A percentile compares a stretch with the other conserved stretches of the same genome.
Evolutionary conservation across 345 rosid species (phyloP).

Genomic region (Sisymbrium altissimum): DNA sequence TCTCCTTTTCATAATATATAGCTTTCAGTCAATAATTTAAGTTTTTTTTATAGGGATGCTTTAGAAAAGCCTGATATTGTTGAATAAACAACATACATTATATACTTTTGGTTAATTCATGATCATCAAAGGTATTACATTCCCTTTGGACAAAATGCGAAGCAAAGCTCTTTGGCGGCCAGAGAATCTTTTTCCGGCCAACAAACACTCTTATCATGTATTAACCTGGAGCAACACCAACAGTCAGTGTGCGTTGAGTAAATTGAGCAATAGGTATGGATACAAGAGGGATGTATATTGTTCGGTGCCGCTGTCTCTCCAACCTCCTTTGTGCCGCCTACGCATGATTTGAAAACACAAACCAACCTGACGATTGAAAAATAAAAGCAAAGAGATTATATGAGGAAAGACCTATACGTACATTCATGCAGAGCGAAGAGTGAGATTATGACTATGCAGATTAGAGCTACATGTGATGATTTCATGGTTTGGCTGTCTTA

Average conservation of each 20-base stretch:
- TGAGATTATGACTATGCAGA: neutral
- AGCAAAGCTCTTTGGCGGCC: neutral
- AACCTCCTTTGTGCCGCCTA: neutral
- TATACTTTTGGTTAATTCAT: neutral
- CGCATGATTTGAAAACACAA: neutral
- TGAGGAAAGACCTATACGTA: neutral
- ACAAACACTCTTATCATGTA: neutral
- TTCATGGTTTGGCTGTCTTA: neutral
- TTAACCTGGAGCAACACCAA: neutral
- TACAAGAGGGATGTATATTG: neutral
- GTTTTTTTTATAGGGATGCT: too few relatives aligned
- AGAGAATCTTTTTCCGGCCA: neutral
- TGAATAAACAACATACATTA: too few relatives aligned
- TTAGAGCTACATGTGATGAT: slow-evolving; percentile 4
- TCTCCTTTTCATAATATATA: too few relatives aligned
- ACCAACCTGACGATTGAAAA: neutral
- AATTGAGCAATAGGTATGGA: too few relatives aligned
- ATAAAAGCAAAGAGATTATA: neutral
- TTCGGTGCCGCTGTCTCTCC: neutral
- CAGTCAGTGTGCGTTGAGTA: too few relatives aligned
- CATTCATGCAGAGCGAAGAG: neutral
- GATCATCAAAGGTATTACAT: neutral
- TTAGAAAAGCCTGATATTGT: too few relatives aligned
- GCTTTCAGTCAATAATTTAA: too few relatives aligned
- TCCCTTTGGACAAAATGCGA: neutral